Evolutionary conservation across 805 yeast species (phyloP).

Genomic region (Wilhelminamyces savonicus): DNA sequence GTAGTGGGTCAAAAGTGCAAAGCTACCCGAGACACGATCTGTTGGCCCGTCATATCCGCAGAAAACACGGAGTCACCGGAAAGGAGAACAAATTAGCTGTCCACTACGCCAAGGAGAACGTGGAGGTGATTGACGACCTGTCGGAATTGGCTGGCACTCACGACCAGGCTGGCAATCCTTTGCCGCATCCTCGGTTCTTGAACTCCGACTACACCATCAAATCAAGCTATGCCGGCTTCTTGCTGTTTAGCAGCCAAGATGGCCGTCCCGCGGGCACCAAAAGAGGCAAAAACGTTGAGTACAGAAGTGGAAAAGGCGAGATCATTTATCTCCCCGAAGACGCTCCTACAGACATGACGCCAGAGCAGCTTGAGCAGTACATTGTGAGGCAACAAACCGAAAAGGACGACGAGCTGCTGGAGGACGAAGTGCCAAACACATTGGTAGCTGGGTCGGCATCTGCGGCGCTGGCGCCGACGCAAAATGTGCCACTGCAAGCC

Average conservation of each 20-base stretch:
- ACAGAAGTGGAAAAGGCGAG: too few species aligned
- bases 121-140: slow-evolving; percentile 30
- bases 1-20: slow-evolving; percentile 28
- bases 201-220: slow-evolving; percentile 24
- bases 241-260: slow-evolving; percentile 20
- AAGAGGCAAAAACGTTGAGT: too few species aligned
- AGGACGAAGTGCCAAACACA: too few species aligned
- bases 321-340: too few species aligned
- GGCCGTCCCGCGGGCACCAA: too few species aligned
- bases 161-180: slow-evolving; percentile 10
- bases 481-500: too few species aligned
- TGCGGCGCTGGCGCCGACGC: too few species aligned
- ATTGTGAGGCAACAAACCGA: too few species aligned
- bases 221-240: slow-evolving; percentile 23
- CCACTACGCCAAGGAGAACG: slow-evolving; percentile 37
- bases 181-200: slow-evolving; percentile 25
- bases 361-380: too few species aligned
- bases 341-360: too few species aligned
- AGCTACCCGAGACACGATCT: slow-evolving; percentile 41
- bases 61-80: slow-evolving; percentile 40
- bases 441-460: too few species aligned
- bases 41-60: slow-evolving; percentile 35
- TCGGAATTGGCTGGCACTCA: slow-evolving; percentile 3
- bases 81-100: slow-evolving; percentile 39
- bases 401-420: too few species aligned